Base-by-base conservation (phyloP, 208 protist genomes). In the Wallacemonas sp. region DNA sequence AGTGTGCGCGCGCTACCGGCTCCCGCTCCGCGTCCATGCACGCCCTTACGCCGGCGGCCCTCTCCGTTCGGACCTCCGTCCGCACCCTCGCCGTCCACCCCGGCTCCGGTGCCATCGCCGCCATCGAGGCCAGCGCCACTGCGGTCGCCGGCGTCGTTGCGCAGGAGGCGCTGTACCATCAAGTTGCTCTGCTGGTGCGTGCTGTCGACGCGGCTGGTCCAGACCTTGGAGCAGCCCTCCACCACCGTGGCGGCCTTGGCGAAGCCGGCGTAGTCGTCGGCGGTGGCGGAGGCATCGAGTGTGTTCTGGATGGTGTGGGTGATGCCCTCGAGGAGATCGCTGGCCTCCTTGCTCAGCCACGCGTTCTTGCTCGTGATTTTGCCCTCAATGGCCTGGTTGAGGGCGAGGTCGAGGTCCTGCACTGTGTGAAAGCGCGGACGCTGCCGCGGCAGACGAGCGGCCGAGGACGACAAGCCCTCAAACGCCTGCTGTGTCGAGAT, bases 161-260 rank as follows among this genome's bases (percentile, higher is more conserved):
- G 84, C 48, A 97, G 76, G 28, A 97, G 72, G 23, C 87, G 89
- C 52, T 86, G 82, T 23, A 94, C 84, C 89, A 97, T 95, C 61
- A 91, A 79, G 62, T 92, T 95, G 46, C 79, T 91, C 65, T 81
- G 89, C 57, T 85, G 79, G 45, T 94, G 92, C 1, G 92, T 97
- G 75, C 86, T 94, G 73, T 97, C 92, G 12, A 97, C 92, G 10
- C 92, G 89, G 54, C 82, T 89, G n/a, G 89, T 94, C 87, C 89
- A 97, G 42, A 97, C 89, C 72, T 97, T 97, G 22, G 89, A 92
- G 74, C 92, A 93, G n/a, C 92, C 89, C 74, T 97, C 89, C 69
- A 97, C 92, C n/a, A 97, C 85, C 14, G 86, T 95, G 28, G 92
- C 92, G 11, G 87, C 89, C 79, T 97, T 97, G 10, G 92, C 79